A percentile compares a stretch with the other conserved stretches of the same genome.
Evolutionary conservation across 257 asterid species (phyloP).

Genomic region (Penstemon eatonii): DNA sequence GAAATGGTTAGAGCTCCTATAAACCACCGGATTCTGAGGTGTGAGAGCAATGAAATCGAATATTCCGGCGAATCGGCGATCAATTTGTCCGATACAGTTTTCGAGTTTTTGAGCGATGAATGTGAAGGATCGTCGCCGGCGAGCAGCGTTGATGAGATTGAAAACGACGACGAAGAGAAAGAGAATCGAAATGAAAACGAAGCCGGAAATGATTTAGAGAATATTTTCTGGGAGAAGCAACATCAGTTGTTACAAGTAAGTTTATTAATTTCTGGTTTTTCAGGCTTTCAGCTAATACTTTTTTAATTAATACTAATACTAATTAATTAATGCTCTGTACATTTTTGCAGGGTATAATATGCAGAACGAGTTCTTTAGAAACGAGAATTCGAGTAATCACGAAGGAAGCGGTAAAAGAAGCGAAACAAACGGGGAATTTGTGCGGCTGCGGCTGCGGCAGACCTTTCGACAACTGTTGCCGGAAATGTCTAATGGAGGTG

Average conservation of each 20-base stretch:
- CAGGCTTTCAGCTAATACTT: too few species aligned
- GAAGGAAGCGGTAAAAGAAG: conserved; percentile 60
- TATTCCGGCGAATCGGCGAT: conserved; percentile 53
- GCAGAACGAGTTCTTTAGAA: conserved; percentile 72
- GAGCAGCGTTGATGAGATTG: conserved; percentile 36
- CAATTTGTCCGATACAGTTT: conserved; percentile 69
- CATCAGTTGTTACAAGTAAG: conserved; percentile 65
- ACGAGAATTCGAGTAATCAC: conserved; percentile 57
- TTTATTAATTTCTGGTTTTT: not conserved
- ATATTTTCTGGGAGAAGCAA: conserved; percentile 70
- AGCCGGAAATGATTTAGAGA: conserved; percentile 28
- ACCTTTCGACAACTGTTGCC: conserved; percentile 46
- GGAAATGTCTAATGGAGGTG: conserved; percentile 69
- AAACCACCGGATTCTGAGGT: conserved; percentile 64
- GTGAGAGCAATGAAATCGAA: conserved; percentile 45
- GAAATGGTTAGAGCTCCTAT: conserved; percentile 44
- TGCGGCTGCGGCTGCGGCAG: conserved; percentile 59
- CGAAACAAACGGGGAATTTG: conserved; percentile 28
- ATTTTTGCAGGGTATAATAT: conserved; percentile 53
- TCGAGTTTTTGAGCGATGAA: conserved; percentile 66
- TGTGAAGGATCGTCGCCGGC: conserved; percentile 44
- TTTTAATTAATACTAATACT: too few species aligned
- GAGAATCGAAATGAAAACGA: conserved; percentile 32
- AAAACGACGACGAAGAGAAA: conserved; percentile 39
- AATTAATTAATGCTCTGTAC: too few species aligned